Evolutionary conservation across 805 yeast genomes (phyloP), one percentile per base, ranked within the genome.

Genomic region (Sugiyamaella valdiviana): DNA sequence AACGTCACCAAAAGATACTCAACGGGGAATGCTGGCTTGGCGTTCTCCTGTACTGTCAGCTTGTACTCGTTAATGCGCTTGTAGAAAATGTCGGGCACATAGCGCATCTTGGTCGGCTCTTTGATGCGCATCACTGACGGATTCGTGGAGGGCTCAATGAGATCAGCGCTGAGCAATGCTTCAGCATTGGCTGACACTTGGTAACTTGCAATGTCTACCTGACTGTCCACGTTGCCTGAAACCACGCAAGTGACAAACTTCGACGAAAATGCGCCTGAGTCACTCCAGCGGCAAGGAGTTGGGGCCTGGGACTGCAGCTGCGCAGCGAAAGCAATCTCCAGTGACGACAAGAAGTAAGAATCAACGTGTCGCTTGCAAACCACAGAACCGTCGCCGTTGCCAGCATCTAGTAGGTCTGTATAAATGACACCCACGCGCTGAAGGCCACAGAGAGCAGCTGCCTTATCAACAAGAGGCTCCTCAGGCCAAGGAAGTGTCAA

Each of bases 51-150:
- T n/a, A 93, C 95, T 35, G 87, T 80, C 24, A 88, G 70, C 3
- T 86, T 86, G 67, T 93, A 93, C 67, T 93, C 97, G 63, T 93
- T 93, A 51, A 79, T 76, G 63, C 79, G 81, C 65, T 81, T 80
- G 72, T 84, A 93, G 60, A 86, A 85, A 21, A 93, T 83, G 53
- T 93, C 99, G 0, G 99, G 99, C 14, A 93, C 98, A 57, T 91
- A 93, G 48, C 96, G 75, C 7, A 73, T 75, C 16, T 76, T 73
- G 37, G 78, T 77, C n/a, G 87, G 81, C 23, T 79, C 83, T 60
- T 86, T 84, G 54, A 93, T 81, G 57, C 80, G 83, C 62, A 91
- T 82, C 72, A 83, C 80, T 17, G 89, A 80, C 0, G 99, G 97
- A 61, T 89, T 91, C 0, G 96, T 86, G 1, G 95, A 85, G 0